A percentile compares a stretch with the other conserved stretches of the same genome.
Conservation (phyloP, 495 filamentous ascomycete species). For the Tuber melanosporum region DNA sequence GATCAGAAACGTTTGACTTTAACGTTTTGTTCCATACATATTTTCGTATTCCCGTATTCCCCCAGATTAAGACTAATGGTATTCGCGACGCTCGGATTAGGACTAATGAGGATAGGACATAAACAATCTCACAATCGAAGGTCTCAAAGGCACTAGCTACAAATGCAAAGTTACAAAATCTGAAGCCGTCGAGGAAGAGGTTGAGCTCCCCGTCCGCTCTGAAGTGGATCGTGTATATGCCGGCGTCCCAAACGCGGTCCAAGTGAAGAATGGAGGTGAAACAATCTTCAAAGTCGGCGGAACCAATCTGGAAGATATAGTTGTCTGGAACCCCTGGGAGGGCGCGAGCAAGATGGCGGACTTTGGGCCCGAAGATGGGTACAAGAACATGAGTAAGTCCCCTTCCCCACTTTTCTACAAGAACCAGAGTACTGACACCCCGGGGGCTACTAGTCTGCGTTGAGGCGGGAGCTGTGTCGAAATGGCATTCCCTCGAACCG, state of each 20-base stretch:
- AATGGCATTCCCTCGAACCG: conserved; percentile 75
- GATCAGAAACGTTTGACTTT: conserved; percentile 73
- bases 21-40: conserved; percentile 91
- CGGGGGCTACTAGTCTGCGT: conserved; percentile 56
- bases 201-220: conserved; percentile 55
- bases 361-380: conserved; percentile 82
- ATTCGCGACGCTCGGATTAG: conserved; percentile 4
- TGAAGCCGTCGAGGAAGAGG: conserved; percentile 51
- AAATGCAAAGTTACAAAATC: conserved; percentile 69
- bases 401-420: not conserved
- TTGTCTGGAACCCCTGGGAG: conserved; percentile 97
- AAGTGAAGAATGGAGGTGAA: conserved; percentile 56
- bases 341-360: conserved; percentile 80
- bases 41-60: conserved; percentile 62
- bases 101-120: conserved; percentile 57
- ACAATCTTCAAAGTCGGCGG: conserved; percentile 64
- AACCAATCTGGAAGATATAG: conserved; percentile 75
- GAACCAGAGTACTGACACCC: conserved; percentile 3
- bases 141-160: conserved; percentile 67
- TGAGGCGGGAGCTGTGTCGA: conserved; percentile 76
- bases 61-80: not conserved
- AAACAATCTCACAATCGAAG: conserved; percentile 57
- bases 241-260: conserved; percentile 43
- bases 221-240: conserved; percentile 80
- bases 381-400: conserved; percentile 63